Evolutionary conservation across 106 monocot genomes (phyloP).

Genomic region (Amphibolis antarctica): DNA sequence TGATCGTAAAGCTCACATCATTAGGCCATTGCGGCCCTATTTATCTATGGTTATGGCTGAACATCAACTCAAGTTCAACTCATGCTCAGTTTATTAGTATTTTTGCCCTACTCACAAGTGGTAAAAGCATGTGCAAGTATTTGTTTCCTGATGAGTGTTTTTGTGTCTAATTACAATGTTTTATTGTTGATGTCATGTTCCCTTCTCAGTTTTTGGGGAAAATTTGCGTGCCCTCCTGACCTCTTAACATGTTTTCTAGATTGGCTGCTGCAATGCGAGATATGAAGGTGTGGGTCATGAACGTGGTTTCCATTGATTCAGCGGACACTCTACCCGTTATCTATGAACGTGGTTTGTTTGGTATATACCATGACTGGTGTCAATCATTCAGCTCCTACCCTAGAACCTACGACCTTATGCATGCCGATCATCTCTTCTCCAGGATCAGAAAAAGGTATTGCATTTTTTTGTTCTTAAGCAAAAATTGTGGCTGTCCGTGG

Average conservation of each 20-base stretch:
- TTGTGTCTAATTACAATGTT: too few relatives aligned
- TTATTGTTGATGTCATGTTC: too few relatives aligned
- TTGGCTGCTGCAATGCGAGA: slow-evolving; percentile 73
- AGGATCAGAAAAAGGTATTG: slow-evolving; percentile 49
- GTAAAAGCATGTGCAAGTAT: too few relatives aligned
- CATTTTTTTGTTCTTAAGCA: neutral
- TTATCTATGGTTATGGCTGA: too few relatives aligned
- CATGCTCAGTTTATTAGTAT: too few relatives aligned
- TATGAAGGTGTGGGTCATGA: slow-evolving; percentile 89
- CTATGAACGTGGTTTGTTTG: slow-evolving; percentile 86
- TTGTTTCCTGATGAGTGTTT: too few relatives aligned
- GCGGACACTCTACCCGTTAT: slow-evolving; percentile 83
- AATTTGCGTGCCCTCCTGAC: neutral
- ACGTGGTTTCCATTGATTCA: slow-evolving; percentile 68
- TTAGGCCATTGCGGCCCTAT: too few relatives aligned
- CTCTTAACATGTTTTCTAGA: slow-evolving; percentile 19
- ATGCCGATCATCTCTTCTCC: slow-evolving; percentile 90
- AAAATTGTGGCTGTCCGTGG: neutral
- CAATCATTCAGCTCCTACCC: slow-evolving; percentile 93
- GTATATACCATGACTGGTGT: slow-evolving; percentile 95
- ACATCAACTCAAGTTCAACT: too few relatives aligned
- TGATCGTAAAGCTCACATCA: too few relatives aligned
- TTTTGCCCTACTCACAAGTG: too few relatives aligned
- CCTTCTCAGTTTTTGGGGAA: neutral
- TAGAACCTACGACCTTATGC: slow-evolving; percentile 84